Base-by-base conservation (phyloP, 106 monocot species). In the Acorus gramineus region DNA sequence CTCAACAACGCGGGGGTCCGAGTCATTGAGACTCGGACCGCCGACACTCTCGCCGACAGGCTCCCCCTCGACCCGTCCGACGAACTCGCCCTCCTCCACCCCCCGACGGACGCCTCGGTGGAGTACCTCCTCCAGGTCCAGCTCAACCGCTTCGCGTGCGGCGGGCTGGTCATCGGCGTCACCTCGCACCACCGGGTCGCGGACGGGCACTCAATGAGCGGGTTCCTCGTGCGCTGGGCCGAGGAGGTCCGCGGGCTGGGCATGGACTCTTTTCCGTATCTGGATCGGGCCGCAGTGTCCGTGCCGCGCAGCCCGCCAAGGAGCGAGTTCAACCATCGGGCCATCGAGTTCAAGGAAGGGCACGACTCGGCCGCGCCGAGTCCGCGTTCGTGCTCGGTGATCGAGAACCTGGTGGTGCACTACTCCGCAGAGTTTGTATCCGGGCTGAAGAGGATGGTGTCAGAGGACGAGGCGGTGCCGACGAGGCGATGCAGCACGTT, bases 131-230 rank as follows among this genome's bases (percentile, higher is more conserved):
- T 60, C 50, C 50, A 10, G 60, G 11, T 70, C 3, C 69, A 70
- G 60, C 59, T 70, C 10, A 70, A 70, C 69, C 49, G 69, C 49
- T 70, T 60, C 60, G 49, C 69, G 43, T 70, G 69, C 60, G 69
- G 69, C 60, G 69, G 69, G 4, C 7, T 70, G 3, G 69, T 70
- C 4, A 10, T 70, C 10, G 69, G 60, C 43, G 13, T 52, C 4
- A 52, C 69, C 43, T 2, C 60, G 0, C 44, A 61, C 59, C 69
- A 70, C 60, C 60, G 50, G 8, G 50, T 60, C 12, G 50, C 60
- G 11, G 69, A 70, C 60, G 69, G 69, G 2, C 60, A 50, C 13
- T 50, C 60, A 5, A 61, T 60, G 60, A 70, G 44, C 60, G 3
- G 6, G 11, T 70, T 70, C 60, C 46, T 50, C 42, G 6, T 42